phyloP scores from a whole-genome alignment of 192 early-diverging fungal species.

The Rhizoclosmatium sp. region DNA sequence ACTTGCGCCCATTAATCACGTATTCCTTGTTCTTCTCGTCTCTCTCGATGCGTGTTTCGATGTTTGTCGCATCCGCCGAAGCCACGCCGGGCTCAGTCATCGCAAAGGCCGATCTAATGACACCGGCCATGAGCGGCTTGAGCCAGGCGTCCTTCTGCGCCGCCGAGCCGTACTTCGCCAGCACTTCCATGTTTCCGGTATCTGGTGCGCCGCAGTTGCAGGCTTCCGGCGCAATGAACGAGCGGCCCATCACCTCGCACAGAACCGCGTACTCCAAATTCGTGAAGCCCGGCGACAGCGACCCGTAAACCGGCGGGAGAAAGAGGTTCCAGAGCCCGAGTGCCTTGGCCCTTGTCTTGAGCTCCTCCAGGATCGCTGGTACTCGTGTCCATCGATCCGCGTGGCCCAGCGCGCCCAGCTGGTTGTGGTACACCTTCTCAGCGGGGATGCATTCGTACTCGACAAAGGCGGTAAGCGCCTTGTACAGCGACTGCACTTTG shows the following conservation, averaged over 20 bases:
- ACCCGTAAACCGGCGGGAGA: conserved; percentile 79
- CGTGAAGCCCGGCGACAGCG: conserved; percentile 82
- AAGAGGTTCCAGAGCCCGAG: conserved; percentile 98
- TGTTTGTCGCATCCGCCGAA: conserved; percentile 98
- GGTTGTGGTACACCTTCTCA: conserved; percentile 75
- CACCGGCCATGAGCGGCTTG: conserved; percentile 83
- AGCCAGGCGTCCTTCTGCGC: conserved; percentile 80
- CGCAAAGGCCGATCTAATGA: conserved; percentile 96
- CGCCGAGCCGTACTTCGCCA: conserved; percentile 90
- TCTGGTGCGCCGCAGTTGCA: conserved; percentile 95
- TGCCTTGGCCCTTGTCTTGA: conserved; percentile 84
- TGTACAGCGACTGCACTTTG: conserved; percentile 46
- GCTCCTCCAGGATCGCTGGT: conserved; percentile 85
- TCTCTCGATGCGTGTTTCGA: conserved; percentile 77
- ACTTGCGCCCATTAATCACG: conserved; percentile 77
- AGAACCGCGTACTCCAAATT: conserved; percentile 95
- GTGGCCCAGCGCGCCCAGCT: conserved; percentile 69
- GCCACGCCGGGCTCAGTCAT: conserved; percentile 98
- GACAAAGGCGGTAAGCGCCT: conserved; percentile 54
- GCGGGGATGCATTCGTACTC: conserved; percentile 94
- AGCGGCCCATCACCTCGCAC: conserved; percentile 89
- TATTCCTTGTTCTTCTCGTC: conserved; percentile 46
- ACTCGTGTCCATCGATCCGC: conserved; percentile 65
- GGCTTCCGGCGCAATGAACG: conserved; percentile 87
- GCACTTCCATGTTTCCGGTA: conserved; percentile 99